These are phyloP conservation scores for Didymellaceae sp. DNA, from an alignment of 2,329 filamentous ascomycete species.

Conservation along the genomic window DNA sequence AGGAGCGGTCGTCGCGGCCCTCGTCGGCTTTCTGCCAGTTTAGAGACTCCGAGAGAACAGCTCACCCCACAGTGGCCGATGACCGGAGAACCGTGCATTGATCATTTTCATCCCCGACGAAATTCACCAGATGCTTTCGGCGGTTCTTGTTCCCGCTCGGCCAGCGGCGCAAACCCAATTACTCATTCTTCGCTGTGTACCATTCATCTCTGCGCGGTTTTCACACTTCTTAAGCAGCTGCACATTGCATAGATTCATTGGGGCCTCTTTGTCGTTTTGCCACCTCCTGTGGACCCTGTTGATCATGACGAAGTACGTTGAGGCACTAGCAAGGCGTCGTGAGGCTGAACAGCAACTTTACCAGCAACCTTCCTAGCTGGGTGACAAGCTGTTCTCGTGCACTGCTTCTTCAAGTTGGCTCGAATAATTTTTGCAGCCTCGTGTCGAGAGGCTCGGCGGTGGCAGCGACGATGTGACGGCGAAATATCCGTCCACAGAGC, in stretches of 20 bases:
- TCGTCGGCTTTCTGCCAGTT: slow-evolving; percentile 12
- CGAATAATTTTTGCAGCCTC: slow-evolving; percentile 4
- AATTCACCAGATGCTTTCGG: neutral
- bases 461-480: slow-evolving; percentile 14
- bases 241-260: neutral
- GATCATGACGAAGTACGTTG: slow-evolving; percentile 12
- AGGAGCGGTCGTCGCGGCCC: neutral
- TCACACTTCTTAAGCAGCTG: neutral
- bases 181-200: too few species aligned
- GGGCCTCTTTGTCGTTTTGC: neutral
- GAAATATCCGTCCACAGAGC: slow-evolving; percentile 18
- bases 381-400: slow-evolving; percentile 2
- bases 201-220: too few species aligned
- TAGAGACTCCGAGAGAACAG: neutral
- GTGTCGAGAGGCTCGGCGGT: slow-evolving; percentile 13
- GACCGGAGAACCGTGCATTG: slow-evolving; percentile 17
- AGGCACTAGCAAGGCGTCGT: slow-evolving; percentile 9
- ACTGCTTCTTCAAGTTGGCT: slow-evolving; percentile 8
- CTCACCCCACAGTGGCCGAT: slow-evolving; percentile 15
- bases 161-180: neutral
- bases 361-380: slow-evolving; percentile 2
- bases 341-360: slow-evolving; percentile 12
- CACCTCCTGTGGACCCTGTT: slow-evolving; percentile 16
- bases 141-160: neutral
- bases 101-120: slow-evolving; percentile 3